Evolutionary conservation across 129 eudicot genomes (phyloP).

Genomic region (Glebionis coronaria): DNA sequence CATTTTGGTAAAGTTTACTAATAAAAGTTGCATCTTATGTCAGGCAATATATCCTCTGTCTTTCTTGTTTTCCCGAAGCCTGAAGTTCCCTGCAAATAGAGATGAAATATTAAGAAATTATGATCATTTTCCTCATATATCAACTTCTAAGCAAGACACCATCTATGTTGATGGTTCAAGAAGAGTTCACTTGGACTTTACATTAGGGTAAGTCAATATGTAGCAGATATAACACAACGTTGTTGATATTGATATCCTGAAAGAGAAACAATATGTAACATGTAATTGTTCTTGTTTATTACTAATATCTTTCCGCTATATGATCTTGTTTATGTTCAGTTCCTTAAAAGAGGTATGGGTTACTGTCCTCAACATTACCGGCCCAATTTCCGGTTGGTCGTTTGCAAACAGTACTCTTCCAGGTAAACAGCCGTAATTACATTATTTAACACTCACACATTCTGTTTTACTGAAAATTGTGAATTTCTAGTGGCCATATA

Average conservation of each 20-base stretch:
- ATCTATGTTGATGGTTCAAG: slow-evolving; percentile 47
- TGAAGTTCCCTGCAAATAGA: slow-evolving; percentile 67
- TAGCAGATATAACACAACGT: neutral
- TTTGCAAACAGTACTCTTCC: slow-evolving; percentile 70
- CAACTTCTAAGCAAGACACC: slow-evolving; percentile 41
- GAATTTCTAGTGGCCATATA: neutral
- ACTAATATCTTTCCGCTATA: slow-evolving; percentile 9
- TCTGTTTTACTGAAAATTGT: neutral
- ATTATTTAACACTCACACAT: neutral
- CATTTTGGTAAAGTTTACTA: neutral
- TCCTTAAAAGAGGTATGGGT: slow-evolving; percentile 97
- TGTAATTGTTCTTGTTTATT: no score
- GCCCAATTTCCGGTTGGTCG: slow-evolving; percentile 91
- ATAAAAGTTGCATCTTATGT: slow-evolving; percentile 23
- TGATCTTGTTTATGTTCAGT: slow-evolving; percentile 40
- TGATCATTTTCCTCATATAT: slow-evolving; percentile 54
- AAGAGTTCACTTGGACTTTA: slow-evolving; percentile 69
- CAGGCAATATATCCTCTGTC: slow-evolving; percentile 82
- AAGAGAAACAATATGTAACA: neutral
- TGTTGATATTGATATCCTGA: neutral
- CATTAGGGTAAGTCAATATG: slow-evolving; percentile 56
- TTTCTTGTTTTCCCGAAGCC: slow-evolving; percentile 69
- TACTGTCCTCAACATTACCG: slow-evolving; percentile 92
- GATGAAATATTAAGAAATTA: slow-evolving; percentile 53
- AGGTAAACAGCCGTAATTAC: slow-evolving; percentile 45